Base-by-base conservation (phyloP, 805 yeast genomes). In the Cyberlindnera euphorbiiphila region DNA sequence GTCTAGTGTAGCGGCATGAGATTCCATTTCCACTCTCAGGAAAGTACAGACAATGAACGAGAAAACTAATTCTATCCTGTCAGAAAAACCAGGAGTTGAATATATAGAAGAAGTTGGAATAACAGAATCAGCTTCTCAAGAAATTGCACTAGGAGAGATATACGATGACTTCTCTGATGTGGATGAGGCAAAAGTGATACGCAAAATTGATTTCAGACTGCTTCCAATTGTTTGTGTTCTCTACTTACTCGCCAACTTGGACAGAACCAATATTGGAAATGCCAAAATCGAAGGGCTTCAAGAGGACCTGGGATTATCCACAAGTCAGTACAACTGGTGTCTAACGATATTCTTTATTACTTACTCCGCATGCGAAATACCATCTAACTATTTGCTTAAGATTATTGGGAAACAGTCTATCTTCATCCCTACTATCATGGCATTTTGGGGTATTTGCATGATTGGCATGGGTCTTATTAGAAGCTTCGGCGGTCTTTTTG, bases 401-500 rank as follows among this genome's bases (percentile, higher is more conserved):
- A 14, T 34, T 15, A 19, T 36, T 20, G 47, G 47, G 5, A 37
- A 29, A n/a, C 44, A 37, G 32, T 35, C 36, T 21, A n/a, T 40
- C 36, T 37, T 41, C 41, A 39, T 46, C 21, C 37, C 48, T 29
- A 31, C 43, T 25, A 31, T 25, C 31, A 36, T 36, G 47, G 38
- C 41, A 4, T 17, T 37, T 3, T 48, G 47, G 47, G 54, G 51
- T 9, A 29, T 42, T 3, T 24, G 29, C 6, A 42, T 46, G 28
- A 39, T 46, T 4, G 42, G 42, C 18, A 45, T 39, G 34, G 53
- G 50, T 4, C 43, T 45, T 20, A 53, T 45, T 11, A 34, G 37
- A 17, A 46, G 43, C 29, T 41, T 38, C 25, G 36, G 22, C 5
- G 49, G 49, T 5, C 26, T 50, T 2, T 40, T 39, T 16, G 35